These are phyloP conservation scores for Wallacemonas sp. DNA, from an alignment of 208 protist species.

Conservation along the genomic window DNA sequence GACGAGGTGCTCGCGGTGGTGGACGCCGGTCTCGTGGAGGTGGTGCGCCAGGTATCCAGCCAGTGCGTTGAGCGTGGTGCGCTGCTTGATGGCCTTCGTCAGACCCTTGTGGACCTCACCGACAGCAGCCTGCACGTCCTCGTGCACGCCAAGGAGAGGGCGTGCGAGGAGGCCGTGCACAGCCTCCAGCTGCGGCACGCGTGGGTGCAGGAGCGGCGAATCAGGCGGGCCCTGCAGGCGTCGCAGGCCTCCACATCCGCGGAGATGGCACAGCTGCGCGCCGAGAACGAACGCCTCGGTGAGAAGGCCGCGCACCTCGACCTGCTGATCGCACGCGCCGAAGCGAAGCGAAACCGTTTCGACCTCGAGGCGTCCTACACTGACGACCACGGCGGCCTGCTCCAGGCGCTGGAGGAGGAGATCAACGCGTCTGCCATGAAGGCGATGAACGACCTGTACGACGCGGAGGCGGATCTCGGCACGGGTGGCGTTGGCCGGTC, in stretches of 20 bases:
- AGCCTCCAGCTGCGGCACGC: conserved; percentile 29
- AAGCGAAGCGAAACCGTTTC: conserved; percentile 56
- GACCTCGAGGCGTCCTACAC: conserved; percentile 43
- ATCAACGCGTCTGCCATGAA: conserved; percentile 49
- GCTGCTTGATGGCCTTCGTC: conserved; percentile 74
- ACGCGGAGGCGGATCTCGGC: conserved; percentile 33
- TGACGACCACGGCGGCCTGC: conserved; percentile 57
- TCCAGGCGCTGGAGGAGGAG: conserved; percentile 74
- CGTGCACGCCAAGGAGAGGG: conserved; percentile 58
- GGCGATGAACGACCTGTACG: conserved; percentile 60
- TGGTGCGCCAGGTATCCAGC: conserved; percentile 68
- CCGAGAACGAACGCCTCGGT: conserved; percentile 42
- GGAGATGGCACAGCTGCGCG: conserved; percentile 10
- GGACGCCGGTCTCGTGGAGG: conserved; percentile 75
- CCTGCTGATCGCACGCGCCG: conserved; percentile 62
- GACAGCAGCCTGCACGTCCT: conserved; percentile 60
- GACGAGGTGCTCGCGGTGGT: conserved; percentile 57
- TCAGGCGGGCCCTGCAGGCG: conserved; percentile 21
- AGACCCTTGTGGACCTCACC: conserved; percentile 66
- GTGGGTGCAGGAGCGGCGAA: conserved; percentile 20
- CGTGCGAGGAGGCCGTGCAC: conserved; percentile 40
- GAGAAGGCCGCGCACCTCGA: conserved; percentile 73
- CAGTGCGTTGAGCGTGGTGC: conserved; percentile 81
- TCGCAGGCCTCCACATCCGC: neutral
- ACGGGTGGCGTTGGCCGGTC: neutral